Base-by-base conservation (phyloP, 169 alveolate species). In the Eimeria brunetti region DNA sequence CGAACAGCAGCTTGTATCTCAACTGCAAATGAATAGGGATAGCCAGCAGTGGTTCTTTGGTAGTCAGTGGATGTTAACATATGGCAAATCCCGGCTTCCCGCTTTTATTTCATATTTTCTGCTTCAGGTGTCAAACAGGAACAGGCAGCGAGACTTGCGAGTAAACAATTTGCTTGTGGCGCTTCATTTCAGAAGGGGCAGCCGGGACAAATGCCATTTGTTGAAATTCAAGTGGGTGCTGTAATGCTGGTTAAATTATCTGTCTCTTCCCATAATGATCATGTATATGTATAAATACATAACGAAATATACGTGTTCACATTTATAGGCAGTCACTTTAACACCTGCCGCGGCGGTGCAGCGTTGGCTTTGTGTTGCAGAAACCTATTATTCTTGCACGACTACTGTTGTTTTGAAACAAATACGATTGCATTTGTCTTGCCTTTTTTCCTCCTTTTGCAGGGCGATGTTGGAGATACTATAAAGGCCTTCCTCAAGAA, bases 171-270 rank as follows among this genome's bases (percentile, higher is more conserved):
- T 84, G 91, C 91, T 1, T 84, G 91, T 51, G 91, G 91, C 11
- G n/a, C 91, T 49, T 84, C 91, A 30, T 84, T 84, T 22, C 91
- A 84, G n/a, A 84, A 84, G 78, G 91, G 91, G 76, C 91, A 84
- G 56, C 91, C 91, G 7, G 91, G 91, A 24, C 91, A 58, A 60
- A 56, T 18, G 76, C 91, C 91, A 1, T 58, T 53, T 84, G 91
- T 84, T 36, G 91, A 84, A 44, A 84, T 84, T 84, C 91, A 84
- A 60, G 91, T 84, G 20, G 71, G 78, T 84, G 58, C 46, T 41
- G 46, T 4, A 41, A 41, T 41, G 46, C 11, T 41, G 6, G 69
- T 60, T 60, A 24, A 60, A 60, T 22, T 27, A 60, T 60, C 69
- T 60, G 2, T 41, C 8, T 41, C 4, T 41, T 41, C 46, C 46